Evolutionary conservation across 805 yeast species (phyloP).

Genomic region (Saccharomyces eubayanus): DNA sequence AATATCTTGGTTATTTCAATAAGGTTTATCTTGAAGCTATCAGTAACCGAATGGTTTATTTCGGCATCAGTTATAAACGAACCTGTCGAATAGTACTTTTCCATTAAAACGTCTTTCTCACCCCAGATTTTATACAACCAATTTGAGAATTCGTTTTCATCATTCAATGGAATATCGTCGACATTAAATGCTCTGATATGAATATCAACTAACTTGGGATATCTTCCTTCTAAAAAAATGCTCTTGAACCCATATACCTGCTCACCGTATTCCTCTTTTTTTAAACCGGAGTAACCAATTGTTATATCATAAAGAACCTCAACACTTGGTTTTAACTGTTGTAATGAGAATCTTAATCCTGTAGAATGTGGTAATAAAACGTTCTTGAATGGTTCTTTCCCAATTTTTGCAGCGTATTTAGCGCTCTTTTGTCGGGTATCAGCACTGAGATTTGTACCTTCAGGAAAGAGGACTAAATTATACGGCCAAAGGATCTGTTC

Average conservation of each 20-base stretch:
- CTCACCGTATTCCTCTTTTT: slow-evolving; percentile 62
- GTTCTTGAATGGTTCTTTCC: slow-evolving; percentile 45
- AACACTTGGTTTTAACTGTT: slow-evolving; percentile 44
- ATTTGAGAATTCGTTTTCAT: slow-evolving; percentile 49
- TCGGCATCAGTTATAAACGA: slow-evolving; percentile 32
- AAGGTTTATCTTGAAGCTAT: slow-evolving; percentile 17
- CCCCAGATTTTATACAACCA: slow-evolving; percentile 76
- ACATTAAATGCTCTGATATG: slow-evolving; percentile 53
- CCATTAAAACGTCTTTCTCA: slow-evolving; percentile 68
- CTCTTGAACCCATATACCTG: slow-evolving; percentile 57
- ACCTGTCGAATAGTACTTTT: slow-evolving; percentile 49
- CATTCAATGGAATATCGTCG: slow-evolving; percentile 55
- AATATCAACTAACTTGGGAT: slow-evolving; percentile 60
- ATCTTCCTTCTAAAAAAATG: slow-evolving; percentile 59
- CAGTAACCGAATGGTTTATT: slow-evolving; percentile 12
- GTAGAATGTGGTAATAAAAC: slow-evolving; percentile 75
- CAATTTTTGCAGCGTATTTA: slow-evolving; percentile 46
- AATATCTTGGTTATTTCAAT: slow-evolving; percentile 14
- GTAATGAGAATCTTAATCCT: slow-evolving; percentile 64
- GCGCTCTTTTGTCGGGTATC: slow-evolving; percentile 53
- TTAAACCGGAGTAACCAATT: slow-evolving; percentile 69
- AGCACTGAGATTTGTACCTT: slow-evolving; percentile 79
- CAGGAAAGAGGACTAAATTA: slow-evolving; percentile 78
- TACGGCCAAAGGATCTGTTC: slow-evolving; percentile 42
- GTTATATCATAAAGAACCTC: slow-evolving; percentile 73